These are phyloP conservation scores for Chalaropsis ovoidea DNA, from an alignment of 2,329 filamentous ascomycete genomes.

Conservation along the genomic window DNA sequence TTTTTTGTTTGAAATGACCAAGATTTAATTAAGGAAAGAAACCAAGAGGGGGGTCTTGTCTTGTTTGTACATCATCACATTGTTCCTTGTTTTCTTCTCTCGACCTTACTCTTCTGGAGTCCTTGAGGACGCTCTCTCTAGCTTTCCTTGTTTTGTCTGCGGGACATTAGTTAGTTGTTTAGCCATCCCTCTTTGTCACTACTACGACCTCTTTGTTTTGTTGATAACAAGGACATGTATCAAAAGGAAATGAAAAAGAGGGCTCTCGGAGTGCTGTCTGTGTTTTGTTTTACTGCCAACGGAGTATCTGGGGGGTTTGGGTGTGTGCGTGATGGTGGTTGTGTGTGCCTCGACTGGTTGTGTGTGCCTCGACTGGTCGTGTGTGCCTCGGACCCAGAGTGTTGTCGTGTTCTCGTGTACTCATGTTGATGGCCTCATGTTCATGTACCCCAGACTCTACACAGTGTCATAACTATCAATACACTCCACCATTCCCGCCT, in stretches of 20 bases:
- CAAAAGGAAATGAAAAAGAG: conserved; percentile 17
- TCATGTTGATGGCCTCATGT: too few species aligned
- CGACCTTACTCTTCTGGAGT: conserved; percentile 52
- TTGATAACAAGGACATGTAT: conserved; percentile 17
- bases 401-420: not conserved
- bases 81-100: conserved; percentile 34
- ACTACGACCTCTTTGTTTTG: not conserved
- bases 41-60: conserved; percentile 34
- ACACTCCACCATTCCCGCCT: not conserved
- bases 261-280: conserved; percentile 16
- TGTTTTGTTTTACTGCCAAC: conserved; percentile 13
- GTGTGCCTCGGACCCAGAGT: too few species aligned
- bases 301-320: not conserved
- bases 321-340: not conserved
- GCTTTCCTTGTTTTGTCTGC: conserved; percentile 27
- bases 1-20: conserved; percentile 21
- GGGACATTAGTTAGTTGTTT: conserved; percentile 12
- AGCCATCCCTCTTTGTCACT: not conserved
- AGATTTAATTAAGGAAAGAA: conserved; percentile 28
- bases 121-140: conserved; percentile 40
- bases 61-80: conserved; percentile 40
- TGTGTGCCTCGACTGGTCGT: too few species aligned
- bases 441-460: too few species aligned
- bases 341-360: too few species aligned
- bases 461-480: not conserved